Evolutionary conservation across 768 basidiomycete genomes (phyloP), one percentile per base, ranked within the genome.

Genomic region (Russula brevipes): DNA sequence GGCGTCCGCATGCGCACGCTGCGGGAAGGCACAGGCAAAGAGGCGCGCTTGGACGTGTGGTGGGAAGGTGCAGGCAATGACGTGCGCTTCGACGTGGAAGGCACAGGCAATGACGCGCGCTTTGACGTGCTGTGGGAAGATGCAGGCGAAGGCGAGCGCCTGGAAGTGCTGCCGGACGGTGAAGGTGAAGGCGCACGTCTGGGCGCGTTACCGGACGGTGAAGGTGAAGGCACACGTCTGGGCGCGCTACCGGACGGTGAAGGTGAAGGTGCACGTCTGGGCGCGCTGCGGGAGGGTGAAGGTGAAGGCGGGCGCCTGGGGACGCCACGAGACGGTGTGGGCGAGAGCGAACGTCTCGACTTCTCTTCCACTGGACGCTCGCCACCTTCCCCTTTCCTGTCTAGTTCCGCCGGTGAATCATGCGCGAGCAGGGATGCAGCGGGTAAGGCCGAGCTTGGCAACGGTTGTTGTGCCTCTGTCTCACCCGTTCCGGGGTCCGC

Each of bases 1-100:
- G 44, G 44, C 33, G 55, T 57, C n/a, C 55, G 55, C 44, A 45
- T 57, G 11, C 55, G 55, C 31, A 11, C 12, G 33, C 55, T 57
- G 14, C 55, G 55, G n/a, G 55, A 46, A n/a, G 42, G 54, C 6
- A 9, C 33, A 33, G n/a, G 12, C n/a, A 8, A 1, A 1, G 55
- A 42, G 31, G 33, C 11, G n/a, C 16, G 31, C 14, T 14, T 24
- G 46, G 42, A 42, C 16, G 55, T 36, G 33, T 11, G 19, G 35
- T 35, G 44, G 2, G 55, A 46, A 5, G 42, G 54, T 14, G 42
- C 31, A 12, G 55, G 44, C 3, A n/a, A 19, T 5, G 55, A 39
- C 33, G 47, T 4, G 39, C 33, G 47, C 19, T 3, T 17, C 31
- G 35, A 19, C 2, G 49, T 17, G 10, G 55, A 36, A 3, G 55